Evolutionary conservation across 495 filamentous ascomycete genomes (phyloP).

Genomic region (Pseudoneurospora amorphoporcata): DNA sequence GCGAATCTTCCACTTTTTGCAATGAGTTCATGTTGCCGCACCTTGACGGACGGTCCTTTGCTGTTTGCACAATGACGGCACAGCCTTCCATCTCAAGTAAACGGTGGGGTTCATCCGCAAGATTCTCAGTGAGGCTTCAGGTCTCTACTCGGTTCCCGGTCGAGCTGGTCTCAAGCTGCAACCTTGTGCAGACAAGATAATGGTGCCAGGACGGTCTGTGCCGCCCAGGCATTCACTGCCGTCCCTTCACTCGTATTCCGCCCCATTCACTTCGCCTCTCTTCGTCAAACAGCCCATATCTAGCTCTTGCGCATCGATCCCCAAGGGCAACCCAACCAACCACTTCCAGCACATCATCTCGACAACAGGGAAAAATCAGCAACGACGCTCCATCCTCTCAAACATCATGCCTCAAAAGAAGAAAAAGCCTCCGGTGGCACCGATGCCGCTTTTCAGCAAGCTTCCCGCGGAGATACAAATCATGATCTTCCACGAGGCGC

Average conservation of each 20-base stretch:
- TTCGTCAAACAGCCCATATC: background rate
- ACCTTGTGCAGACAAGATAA: background rate
- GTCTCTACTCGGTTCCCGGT: too few relatives aligned
- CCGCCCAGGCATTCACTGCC: background rate
- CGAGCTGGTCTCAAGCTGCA: background rate
- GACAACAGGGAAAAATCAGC: background rate
- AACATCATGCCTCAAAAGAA: background rate
- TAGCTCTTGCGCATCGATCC: background rate
- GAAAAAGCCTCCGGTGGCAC: background rate
- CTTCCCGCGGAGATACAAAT: constrained; percentile 8
- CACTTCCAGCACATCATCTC: background rate
- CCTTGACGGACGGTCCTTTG: too few relatives aligned
- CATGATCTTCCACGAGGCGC: constrained; percentile 8
- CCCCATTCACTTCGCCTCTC: background rate
- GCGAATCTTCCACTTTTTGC: too few relatives aligned
- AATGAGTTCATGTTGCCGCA: too few relatives aligned
- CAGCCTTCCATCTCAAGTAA: background rate
- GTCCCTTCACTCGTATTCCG: background rate
- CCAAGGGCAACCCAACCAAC: background rate
- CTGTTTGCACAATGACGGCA: background rate
- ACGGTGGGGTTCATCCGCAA: background rate
- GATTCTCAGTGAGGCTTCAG: background rate
- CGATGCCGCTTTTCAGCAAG: background rate
- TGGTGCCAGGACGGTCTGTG: background rate
- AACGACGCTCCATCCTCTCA: background rate